Conservation (phyloP, 1,139 yeast species). For the Kodamaea sp. region DNA sequence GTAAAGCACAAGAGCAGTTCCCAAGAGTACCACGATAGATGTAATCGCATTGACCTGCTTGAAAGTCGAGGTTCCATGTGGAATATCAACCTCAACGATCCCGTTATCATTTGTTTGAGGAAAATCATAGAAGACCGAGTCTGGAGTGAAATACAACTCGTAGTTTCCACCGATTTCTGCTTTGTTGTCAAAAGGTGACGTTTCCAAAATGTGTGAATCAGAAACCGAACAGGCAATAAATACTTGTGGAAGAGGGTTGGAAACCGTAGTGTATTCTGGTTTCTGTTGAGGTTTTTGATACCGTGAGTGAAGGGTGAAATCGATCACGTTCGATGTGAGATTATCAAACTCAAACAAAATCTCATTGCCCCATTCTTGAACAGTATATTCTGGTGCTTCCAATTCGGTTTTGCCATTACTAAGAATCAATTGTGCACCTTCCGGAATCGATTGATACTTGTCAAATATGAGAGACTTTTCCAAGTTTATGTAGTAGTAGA, state of each 20-base stretch:
- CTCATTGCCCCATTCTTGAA: constrained; percentile 46
- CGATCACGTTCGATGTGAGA: constrained; percentile 14
- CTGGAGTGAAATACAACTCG: constrained; percentile 41
- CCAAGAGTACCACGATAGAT: constrained; percentile 13
- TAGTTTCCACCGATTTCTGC: constrained; percentile 34
- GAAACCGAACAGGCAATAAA: constrained; percentile 36
- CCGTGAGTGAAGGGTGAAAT: constrained; percentile 39
- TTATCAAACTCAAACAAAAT: constrained; percentile 31
- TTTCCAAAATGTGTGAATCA: constrained; percentile 29
- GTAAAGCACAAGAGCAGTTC: constrained; percentile 10
- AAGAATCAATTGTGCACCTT: constrained; percentile 24
- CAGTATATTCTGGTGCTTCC: constrained; percentile 45
- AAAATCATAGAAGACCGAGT: constrained; percentile 44
- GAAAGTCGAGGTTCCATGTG: constrained; percentile 22
- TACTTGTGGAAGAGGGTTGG: constrained; percentile 24
- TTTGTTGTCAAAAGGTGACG: constrained; percentile 42
- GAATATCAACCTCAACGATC: constrained; percentile 17
- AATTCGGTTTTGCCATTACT: constrained; percentile 38
- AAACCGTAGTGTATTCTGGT: constrained; percentile 7
- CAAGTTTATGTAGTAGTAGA: constrained; percentile 35
- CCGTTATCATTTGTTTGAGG: constrained; percentile 5
- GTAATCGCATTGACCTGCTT: constrained; percentile 19
- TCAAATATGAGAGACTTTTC: constrained; percentile 42
- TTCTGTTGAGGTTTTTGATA: constrained; percentile 33
- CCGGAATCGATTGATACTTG: constrained; percentile 37